Conservation (phyloP, 2,329 filamentous ascomycete genomes). For the Stagonosporopsis vannaccii region DNA sequence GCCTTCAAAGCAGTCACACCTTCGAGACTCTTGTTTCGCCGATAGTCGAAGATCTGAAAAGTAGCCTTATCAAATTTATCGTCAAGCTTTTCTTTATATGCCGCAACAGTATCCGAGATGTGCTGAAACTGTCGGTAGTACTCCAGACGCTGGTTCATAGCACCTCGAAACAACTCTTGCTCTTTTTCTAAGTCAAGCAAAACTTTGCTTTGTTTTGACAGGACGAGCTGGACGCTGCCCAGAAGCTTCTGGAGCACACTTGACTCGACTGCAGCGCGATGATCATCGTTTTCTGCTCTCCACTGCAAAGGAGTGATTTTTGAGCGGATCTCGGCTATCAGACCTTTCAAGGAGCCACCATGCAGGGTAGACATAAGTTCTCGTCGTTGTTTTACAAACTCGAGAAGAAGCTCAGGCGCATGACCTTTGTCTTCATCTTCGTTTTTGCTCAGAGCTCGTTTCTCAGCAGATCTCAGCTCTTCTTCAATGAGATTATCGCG, state of each 20-base stretch:
- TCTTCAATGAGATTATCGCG: slow-evolving; percentile 76
- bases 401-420: slow-evolving; percentile 70
- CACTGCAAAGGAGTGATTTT: slow-evolving; percentile 67
- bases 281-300: slow-evolving; percentile 62
- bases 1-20: slow-evolving; percentile 70
- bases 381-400: slow-evolving; percentile 59
- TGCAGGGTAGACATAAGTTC: slow-evolving; percentile 58
- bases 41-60: slow-evolving; percentile 50
- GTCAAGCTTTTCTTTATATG: slow-evolving; percentile 71
- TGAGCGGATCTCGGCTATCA: slow-evolving; percentile 73
- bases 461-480: slow-evolving; percentile 70
- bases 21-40: slow-evolving; percentile 61
- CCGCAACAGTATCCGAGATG: slow-evolving; percentile 86
- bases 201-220: slow-evolving; percentile 61
- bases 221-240: slow-evolving; percentile 62
- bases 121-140: slow-evolving; percentile 91
- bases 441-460: slow-evolving; percentile 66
- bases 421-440: slow-evolving; percentile 64
- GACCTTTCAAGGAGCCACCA: slow-evolving; percentile 71
- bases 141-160: slow-evolving; percentile 85
- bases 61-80: slow-evolving; percentile 62
- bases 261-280: slow-evolving; percentile 68
- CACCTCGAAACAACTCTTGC: slow-evolving; percentile 74
- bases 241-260: slow-evolving; percentile 70
- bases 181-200: slow-evolving; percentile 69